Evolutionary conservation across 768 basidiomycete genomes (phyloP).

Genomic region (Tephrocybe sp.): DNA sequence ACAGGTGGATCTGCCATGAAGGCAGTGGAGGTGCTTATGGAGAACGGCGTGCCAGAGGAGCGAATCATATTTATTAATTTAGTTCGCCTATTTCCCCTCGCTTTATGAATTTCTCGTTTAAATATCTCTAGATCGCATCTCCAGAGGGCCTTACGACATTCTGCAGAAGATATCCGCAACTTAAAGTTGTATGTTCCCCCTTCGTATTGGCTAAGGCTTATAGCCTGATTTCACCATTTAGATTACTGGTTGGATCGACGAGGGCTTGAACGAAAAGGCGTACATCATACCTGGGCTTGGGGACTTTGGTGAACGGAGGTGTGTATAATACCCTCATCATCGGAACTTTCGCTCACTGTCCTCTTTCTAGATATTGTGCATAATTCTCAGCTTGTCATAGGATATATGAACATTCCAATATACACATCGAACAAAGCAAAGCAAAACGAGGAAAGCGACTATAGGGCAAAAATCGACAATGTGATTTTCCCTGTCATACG

Average conservation of each 20-base stretch:
- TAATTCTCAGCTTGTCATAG: not conserved
- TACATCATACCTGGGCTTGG: slow-evolving; percentile 94
- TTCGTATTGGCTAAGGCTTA: not conserved
- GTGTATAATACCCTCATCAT: not conserved
- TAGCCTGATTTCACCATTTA: slow-evolving; percentile 23
- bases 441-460: no score
- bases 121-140: slow-evolving; percentile 63
- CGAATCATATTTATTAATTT: slow-evolving; percentile 94
- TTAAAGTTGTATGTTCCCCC: slow-evolving; percentile 65
- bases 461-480: no score
- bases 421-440: not conserved
- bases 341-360: not conserved
- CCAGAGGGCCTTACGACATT: slow-evolving; percentile 88
- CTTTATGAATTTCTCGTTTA: not conserved
- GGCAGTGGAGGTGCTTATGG: slow-evolving; percentile 91
- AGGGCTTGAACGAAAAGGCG: slow-evolving; percentile 86
- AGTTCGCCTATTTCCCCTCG: slow-evolving; percentile 36
- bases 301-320: slow-evolving; percentile 95
- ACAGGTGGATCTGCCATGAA: slow-evolving; percentile 98
- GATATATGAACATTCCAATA: not conserved
- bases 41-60: slow-evolving; percentile 91
- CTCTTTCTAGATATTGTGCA: slow-evolving; percentile 5
- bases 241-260: slow-evolving; percentile 96
- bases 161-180: slow-evolving; percentile 67
- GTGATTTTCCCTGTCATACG: no score